phyloP scores from a whole-genome alignment of 2,329 filamentous ascomycete genomes.

The Xylogone sp. region DNA sequence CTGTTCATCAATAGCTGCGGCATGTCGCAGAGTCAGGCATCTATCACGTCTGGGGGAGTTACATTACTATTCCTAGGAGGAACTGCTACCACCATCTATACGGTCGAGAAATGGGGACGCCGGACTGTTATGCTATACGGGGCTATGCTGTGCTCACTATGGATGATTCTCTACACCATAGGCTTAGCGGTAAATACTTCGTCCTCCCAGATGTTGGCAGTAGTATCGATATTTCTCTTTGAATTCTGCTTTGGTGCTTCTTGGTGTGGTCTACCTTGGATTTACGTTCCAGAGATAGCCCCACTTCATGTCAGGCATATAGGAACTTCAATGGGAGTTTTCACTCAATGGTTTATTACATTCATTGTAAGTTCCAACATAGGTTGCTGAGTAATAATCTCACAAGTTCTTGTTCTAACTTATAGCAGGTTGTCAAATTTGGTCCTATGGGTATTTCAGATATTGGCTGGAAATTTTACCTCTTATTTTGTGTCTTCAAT shows the following conservation, averaged over 20 bases:
- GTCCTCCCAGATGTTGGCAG: constrained; percentile 16
- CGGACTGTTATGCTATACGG: constrained; percentile 56
- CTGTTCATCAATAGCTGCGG: not conserved
- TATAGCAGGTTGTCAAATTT: not conserved
- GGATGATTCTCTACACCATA: constrained; percentile 7
- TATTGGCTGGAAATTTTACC: constrained; percentile 31
- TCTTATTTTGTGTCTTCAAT: constrained; percentile 30
- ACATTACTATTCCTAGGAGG: not conserved
- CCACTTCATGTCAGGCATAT: constrained; percentile 54
- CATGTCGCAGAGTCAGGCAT: not conserved
- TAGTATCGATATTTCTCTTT: constrained; percentile 52
- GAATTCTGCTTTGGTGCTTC: constrained; percentile 54
- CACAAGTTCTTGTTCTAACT: not conserved
- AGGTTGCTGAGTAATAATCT: not conserved
- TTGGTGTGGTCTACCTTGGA: constrained; percentile 55
- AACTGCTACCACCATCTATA: constrained; percentile 4
- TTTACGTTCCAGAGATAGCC: constrained; percentile 54
- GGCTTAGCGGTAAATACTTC: constrained; percentile 3
- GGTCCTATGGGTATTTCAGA: constrained; percentile 23
- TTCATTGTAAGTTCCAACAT: constrained; percentile 3
- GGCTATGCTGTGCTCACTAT: constrained; percentile 1
- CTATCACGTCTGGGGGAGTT: not conserved
- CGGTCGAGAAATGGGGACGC: constrained; percentile 52
- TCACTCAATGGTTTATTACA: constrained; percentile 31
- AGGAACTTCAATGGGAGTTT: constrained; percentile 41